A percentile compares a stretch with the other conserved stretches of the same genome.
Evolutionary conservation across 768 basidiomycete genomes (phyloP).

Genomic region (Naganishia friedmannii): DNA sequence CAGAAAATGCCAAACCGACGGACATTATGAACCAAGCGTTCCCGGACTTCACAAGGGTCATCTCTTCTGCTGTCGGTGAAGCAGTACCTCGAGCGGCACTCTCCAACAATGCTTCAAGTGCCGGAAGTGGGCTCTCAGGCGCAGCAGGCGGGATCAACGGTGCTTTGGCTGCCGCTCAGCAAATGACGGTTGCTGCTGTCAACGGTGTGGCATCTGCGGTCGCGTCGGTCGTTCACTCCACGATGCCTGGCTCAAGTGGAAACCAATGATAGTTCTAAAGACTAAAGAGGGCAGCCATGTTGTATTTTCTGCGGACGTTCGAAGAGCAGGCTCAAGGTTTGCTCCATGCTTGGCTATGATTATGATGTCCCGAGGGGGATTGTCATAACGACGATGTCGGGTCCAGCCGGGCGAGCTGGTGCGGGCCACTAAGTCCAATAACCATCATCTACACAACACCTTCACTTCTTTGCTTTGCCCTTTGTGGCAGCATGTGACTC

Average conservation of each 20-base stretch:
- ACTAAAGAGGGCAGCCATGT: neutral
- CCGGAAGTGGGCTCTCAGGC: slow-evolving; percentile 52
- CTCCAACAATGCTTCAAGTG: neutral
- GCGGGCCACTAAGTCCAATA: too few species aligned
- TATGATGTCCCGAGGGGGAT: neutral
- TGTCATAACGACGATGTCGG: neutral
- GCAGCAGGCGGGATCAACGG: slow-evolving; percentile 74
- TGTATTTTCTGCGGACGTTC: neutral
- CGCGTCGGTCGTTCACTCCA: slow-evolving; percentile 4
- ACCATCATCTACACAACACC: too few species aligned
- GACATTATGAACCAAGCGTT: slow-evolving; percentile 15
- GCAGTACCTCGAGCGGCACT: neutral
- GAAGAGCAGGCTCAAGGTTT: neutral
- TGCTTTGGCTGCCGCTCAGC: slow-evolving; percentile 59
- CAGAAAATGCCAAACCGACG: slow-evolving; percentile 18
- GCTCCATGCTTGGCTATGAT: neutral
- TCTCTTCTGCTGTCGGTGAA: neutral
- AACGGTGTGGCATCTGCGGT: slow-evolving; percentile 1
- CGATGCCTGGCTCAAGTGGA: slow-evolving; percentile 1
- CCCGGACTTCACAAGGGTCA: neutral
- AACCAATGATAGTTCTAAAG: neutral
- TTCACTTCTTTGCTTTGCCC: too few species aligned
- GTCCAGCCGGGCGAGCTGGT: too few species aligned
- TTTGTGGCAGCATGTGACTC: too few species aligned
- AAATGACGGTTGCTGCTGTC: slow-evolving; percentile 4